Base-by-base conservation (phyloP, 495 filamentous ascomycete species). In the Aspergillus coremiiformis region DNA sequence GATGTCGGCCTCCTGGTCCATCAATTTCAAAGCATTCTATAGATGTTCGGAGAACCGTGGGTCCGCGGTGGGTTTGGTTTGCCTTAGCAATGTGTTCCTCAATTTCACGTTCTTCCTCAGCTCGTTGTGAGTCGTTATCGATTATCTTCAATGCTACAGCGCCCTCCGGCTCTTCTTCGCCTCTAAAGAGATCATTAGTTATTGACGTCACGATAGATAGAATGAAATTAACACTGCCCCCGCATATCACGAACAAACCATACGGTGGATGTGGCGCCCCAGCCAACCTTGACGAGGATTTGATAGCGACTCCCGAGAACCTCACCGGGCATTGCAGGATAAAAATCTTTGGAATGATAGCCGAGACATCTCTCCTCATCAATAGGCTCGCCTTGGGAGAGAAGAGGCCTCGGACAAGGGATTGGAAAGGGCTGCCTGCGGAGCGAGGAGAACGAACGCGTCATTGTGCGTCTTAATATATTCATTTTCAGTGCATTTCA, bases 211-310 rank as follows among this genome's bases (percentile, higher is more conserved):
- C 23, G 10, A 24, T 29, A 3, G 26, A 6, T 43, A 19, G 19
- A 17, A 53, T 23, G 26, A 41, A 27, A 27, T 32, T 5, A 20
- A 17, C 35, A 26, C 22, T 61, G 61, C 63, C 52, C 23, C 29
- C 21, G 35, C 1, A 66, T 51, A 47, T 66, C 60, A 39, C 53
- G 52, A 15, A 68, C 66, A 10, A 72, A 46, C 67, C 66, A 69
- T 43, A 64, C 55, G 14, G 68, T 68, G 9, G 65, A 66, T 4
- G n/a, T n/a, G n/a, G 44, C 41, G 23, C 67, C 67, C 54, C 60
- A 72, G 45, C 66, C 69, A 48, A 70, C 32, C 53, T 70, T 72
- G n/a, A 55, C 52, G 7, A 65, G 27, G 19, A 67, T 43, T 54
- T 67, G 62, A 44, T 61, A 72, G 26, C 50, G 41, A 27, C 65